Evolutionary conservation across 768 basidiomycete genomes (phyloP).

Genomic region (Chlorophyllum brunneum): DNA sequence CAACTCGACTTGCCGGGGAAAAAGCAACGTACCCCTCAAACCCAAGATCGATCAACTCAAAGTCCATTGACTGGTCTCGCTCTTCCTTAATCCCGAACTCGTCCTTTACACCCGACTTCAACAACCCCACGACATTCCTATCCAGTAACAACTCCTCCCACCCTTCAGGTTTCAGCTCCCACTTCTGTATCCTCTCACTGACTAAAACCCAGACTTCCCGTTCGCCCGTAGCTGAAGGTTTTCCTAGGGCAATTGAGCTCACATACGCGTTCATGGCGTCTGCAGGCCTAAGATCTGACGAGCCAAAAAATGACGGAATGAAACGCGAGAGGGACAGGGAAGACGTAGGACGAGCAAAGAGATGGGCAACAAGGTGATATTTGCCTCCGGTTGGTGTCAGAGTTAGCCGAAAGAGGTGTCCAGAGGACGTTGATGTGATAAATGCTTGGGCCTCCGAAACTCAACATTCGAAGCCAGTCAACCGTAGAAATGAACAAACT

Average conservation of each 20-base stretch:
- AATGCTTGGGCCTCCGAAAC: constrained; percentile 54
- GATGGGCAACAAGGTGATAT: constrained; percentile 52
- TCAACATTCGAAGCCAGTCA: constrained; percentile 5
- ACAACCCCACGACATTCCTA: constrained; percentile 46
- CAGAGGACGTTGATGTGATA: constrained; percentile 63
- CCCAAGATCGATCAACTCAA: constrained; percentile 72
- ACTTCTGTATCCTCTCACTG: constrained; percentile 64
- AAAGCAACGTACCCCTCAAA: constrained; percentile 45
- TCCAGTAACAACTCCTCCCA: constrained; percentile 66
- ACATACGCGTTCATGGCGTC: constrained; percentile 48
- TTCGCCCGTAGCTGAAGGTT: constrained; percentile 37
- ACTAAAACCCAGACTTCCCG: constrained; percentile 65
- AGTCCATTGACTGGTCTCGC: constrained; percentile 50
- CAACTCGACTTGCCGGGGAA: neutral
- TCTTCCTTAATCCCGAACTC: constrained; percentile 34
- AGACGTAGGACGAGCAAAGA: constrained; percentile 56
- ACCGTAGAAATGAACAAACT: constrained; percentile 21
- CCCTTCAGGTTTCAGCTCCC: constrained; percentile 64
- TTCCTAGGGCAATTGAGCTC: constrained; percentile 55
- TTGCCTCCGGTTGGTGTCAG: constrained; percentile 69
- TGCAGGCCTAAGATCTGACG: constrained; percentile 34
- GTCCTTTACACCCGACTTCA: constrained; percentile 44
- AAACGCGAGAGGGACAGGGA: constrained; percentile 38
- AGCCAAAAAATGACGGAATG: constrained; percentile 38
- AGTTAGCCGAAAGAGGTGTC: constrained; percentile 59